Percentiles rank a stretch among this genome's conserved stretches.
These are phyloP conservation scores for Aspergillus funiculosus DNA, from an alignment of 495 filamentous ascomycete species.

Conservation along the genomic window DNA sequence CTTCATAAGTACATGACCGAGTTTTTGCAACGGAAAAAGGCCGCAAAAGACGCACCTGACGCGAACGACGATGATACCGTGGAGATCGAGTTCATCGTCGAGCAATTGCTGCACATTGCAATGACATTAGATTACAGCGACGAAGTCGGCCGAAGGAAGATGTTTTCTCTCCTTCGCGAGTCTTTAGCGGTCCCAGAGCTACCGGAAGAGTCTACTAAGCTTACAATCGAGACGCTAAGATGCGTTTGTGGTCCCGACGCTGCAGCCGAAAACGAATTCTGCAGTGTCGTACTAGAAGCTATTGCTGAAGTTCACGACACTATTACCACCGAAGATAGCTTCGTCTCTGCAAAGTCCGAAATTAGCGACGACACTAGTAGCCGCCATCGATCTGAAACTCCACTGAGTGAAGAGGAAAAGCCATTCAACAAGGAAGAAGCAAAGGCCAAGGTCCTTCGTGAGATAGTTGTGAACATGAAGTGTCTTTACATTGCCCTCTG, in stretches of 20 bases:
- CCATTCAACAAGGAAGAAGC: slow-evolving; percentile 63
- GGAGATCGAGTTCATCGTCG: slow-evolving; percentile 88
- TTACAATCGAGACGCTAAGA: slow-evolving; percentile 76
- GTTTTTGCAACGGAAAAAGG: slow-evolving; percentile 62
- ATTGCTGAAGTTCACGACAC: slow-evolving; percentile 94
- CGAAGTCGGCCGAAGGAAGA: slow-evolving; percentile 88
- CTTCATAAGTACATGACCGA: slow-evolving; percentile 72
- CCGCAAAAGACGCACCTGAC: slow-evolving; percentile 48
- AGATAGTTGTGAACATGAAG: slow-evolving; percentile 97
- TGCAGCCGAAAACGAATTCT: slow-evolving; percentile 87
- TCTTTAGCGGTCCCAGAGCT: slow-evolving; percentile 78
- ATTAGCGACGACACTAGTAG: slow-evolving; percentile 57
- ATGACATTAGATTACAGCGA: slow-evolving; percentile 89
- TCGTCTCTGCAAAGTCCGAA: slow-evolving; percentile 84
- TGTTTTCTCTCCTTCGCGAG: slow-evolving; percentile 85
- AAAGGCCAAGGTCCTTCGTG: slow-evolving; percentile 72
- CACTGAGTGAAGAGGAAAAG: slow-evolving; percentile 41
- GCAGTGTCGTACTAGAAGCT: slow-evolving; percentile 83
- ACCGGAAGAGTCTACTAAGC: slow-evolving; percentile 85
- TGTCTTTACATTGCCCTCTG: slow-evolving; percentile 96
- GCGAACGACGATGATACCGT: slow-evolving; percentile 74
- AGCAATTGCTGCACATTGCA: slow-evolving; percentile 90
- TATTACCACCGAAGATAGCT: slow-evolving; percentile 76
- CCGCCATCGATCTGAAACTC: slow-evolving; percentile 35
- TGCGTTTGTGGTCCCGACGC: slow-evolving; percentile 70